These are phyloP conservation scores for Blastocystis sp. DNA, from an alignment of 352 stramenopile species.

Conservation along the genomic window DNA sequence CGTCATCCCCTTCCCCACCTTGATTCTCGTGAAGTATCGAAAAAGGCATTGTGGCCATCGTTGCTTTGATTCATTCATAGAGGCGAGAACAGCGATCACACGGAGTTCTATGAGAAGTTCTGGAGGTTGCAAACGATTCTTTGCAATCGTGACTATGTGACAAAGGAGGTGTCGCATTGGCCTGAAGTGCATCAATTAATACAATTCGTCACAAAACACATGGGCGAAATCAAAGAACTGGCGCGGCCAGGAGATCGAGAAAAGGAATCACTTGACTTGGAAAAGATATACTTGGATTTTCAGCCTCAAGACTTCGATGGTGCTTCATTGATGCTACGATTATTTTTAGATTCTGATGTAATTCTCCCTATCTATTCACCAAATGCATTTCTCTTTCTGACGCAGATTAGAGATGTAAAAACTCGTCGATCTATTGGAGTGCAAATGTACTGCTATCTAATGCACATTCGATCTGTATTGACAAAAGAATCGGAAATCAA, in stretches of 20 bases:
- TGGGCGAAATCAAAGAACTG: slow-evolving; percentile 1
- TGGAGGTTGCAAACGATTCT: slow-evolving; percentile 33
- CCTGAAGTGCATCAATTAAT: not conserved
- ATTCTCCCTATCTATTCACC: slow-evolving; percentile 9
- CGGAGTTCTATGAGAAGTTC: slow-evolving; percentile 15
- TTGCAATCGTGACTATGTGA: slow-evolving; percentile 44
- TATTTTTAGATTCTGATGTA: not conserved
- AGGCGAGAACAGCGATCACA: not conserved
- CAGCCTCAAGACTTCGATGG: slow-evolving; percentile 3
- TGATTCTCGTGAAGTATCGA: not conserved
- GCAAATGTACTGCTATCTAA: slow-evolving; percentile 22
- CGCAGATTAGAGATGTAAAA: not conserved
- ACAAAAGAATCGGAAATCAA: not conserved
- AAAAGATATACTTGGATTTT: not conserved
- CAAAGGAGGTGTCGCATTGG: not conserved
- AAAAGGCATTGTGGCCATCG: not conserved
- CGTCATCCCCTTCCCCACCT: not conserved
- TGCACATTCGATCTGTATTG: not conserved
- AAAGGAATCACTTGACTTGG: not conserved
- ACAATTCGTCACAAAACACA: not conserved
- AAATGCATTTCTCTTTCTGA: not conserved
- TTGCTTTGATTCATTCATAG: not conserved
- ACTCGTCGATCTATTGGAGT: not conserved
- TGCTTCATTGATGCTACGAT: not conserved
- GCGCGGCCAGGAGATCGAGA: not conserved